Evolutionary conservation across 169 alveolate genomes (phyloP).

Genomic region (Perkinsus olseni): DNA sequence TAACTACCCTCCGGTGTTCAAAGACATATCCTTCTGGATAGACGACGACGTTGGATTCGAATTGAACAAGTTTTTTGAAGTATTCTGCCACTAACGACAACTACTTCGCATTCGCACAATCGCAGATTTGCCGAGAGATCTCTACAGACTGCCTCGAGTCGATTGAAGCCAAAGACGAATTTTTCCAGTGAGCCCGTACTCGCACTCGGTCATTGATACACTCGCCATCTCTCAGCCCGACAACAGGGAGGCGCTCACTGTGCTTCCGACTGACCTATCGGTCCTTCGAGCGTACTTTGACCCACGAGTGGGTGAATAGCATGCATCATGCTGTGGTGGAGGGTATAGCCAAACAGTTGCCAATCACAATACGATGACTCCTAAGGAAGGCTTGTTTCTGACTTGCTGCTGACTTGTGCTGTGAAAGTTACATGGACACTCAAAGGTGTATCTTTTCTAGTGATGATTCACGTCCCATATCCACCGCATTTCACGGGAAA

Average conservation of each 20-base stretch:
- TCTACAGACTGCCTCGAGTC: slow-evolving; percentile 63
- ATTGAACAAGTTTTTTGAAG: slow-evolving; percentile 57
- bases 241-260: slow-evolving; percentile 23
- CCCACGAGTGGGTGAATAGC: slow-evolving; percentile 17
- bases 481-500: too few relatives aligned
- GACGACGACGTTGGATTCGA: slow-evolving; percentile 33
- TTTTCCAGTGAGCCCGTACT: not conserved
- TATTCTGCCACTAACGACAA: slow-evolving; percentile 27
- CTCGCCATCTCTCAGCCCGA: slow-evolving; percentile 28
- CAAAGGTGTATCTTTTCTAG: too few relatives aligned
- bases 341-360: not conserved
- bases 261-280: slow-evolving; percentile 26
- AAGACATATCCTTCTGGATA: slow-evolving; percentile 66
- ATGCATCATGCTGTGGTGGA: slow-evolving; percentile 8
- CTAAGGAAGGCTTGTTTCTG: not conserved
- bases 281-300: slow-evolving; percentile 22
- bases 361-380: not conserved
- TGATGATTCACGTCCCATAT: too few relatives aligned
- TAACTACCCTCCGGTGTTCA: slow-evolving; percentile 63
- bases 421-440: too few relatives aligned
- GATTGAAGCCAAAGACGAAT: slow-evolving; percentile 55
- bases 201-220: not conserved
- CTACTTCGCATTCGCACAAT: not conserved
- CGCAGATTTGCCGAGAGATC: slow-evolving; percentile 19
- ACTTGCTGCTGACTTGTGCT: too few relatives aligned